These are phyloP conservation scores for Lagenaria siceraria DNA, from an alignment of 306 rosid genomes.

Conservation along the genomic window DNA sequence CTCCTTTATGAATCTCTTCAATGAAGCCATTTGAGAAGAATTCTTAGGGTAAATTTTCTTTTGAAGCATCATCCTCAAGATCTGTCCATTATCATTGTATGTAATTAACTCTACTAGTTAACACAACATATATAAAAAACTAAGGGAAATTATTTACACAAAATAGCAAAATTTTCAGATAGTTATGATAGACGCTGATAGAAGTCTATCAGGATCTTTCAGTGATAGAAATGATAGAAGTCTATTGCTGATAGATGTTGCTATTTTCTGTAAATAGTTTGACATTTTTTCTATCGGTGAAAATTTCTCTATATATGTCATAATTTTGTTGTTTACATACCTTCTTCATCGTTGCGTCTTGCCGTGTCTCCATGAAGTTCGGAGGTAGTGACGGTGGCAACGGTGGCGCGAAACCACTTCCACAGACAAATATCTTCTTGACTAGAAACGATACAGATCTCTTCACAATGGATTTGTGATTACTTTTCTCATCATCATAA, in stretches of 20 bases:
- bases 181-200: too few species aligned
- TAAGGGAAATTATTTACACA: too few species aligned
- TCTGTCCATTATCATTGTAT: conserved; percentile 26
- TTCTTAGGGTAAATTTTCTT: conserved; percentile 58
- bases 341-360: conserved; percentile 94
- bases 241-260: too few species aligned
- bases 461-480: conserved; percentile 48
- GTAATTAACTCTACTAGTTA: too few species aligned
- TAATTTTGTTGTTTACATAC: conserved; percentile 14
- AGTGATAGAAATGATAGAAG: too few species aligned
- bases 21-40: conserved; percentile 30
- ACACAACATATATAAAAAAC: too few species aligned
- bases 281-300: too few species aligned
- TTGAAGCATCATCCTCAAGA: conserved; percentile 68
- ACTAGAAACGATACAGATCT: conserved; percentile 70
- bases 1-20: conserved; percentile 53
- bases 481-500: conserved; percentile 16
- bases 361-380: conserved; percentile 54
- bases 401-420: conserved; percentile 65
- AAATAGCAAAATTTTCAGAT: too few species aligned
- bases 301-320: too few species aligned
- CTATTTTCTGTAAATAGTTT: too few species aligned
- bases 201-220: too few species aligned
- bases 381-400: conserved; percentile 29
- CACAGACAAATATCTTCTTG: conserved; percentile 77